Base-by-base conservation (phyloP, 176 grass and related monocot genomes). In the Alloteropsis semialata region DNA sequence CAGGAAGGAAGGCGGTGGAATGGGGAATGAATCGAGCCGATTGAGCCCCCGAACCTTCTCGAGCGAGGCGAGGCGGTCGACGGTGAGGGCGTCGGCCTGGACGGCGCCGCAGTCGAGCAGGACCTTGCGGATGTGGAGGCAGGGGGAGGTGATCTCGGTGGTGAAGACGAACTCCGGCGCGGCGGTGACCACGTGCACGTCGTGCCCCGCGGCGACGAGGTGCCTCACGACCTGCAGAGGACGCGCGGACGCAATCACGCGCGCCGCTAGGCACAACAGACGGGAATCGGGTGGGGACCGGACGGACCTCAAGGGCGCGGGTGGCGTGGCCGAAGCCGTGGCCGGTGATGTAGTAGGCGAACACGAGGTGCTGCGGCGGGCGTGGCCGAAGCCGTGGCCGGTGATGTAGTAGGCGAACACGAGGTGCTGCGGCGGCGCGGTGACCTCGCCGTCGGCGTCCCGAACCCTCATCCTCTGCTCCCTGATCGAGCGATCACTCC, bases 291-390 rank as follows among this genome's bases (percentile, higher is more conserved):
- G 8, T 0, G 19, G 21, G 22, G 1, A 69, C 5, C 11, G 38
- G 22, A 48, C 60, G 71, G 68, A 97, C 94, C 91, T 95, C 96
- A 34, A 98, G 79, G 45, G 92, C 89, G 50, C 96, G 93, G 4
- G 93, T 99, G 76, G 96, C 96, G 85, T 99, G 96, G 77, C 93
- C 96, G 83, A 99, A 99, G 60, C 96, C 96, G 63, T 99, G 93
- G 71, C 93, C 96, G 67, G 96, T 99, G 78, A 96, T 84, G 88
- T 99, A 99, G 84, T 88, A 99, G 59, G 93, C 96, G 59, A 96
- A 93, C 61, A 96, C 89, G 22, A 96, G 89, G 18, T 73, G n/a
- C n/a, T n/a, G 50, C 96, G 93, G 4, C 91, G 96, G 76, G 96
- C 96, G 85, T 99, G 96, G 77, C 93, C 96, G 83, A 99, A 99